Evolutionary conservation across 805 yeast species (phyloP), one percentile per base, ranked within the genome.

Genomic region (Schwanniomyces occidentalis): DNA sequence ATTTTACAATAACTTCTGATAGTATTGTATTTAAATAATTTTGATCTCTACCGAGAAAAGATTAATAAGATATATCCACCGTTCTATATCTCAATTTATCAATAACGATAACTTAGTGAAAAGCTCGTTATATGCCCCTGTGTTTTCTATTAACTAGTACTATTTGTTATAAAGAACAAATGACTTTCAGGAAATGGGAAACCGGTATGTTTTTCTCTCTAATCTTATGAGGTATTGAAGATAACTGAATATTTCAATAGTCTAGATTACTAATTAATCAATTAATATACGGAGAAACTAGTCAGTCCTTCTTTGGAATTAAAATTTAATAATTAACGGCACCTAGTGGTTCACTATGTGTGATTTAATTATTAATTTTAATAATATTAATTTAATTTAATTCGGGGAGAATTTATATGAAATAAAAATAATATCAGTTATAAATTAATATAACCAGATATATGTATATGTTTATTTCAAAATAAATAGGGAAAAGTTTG

Each of bases 81-180:
- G n/a, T n/a, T n/a, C n/a, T n/a, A n/a, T n/a, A n/a, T n/a, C n/a
- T n/a, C n/a, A n/a, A n/a, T n/a, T n/a, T n/a, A n/a, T 17, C 17
- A 10, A 37, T 36, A 48, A 52, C 65, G 65, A 61, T 34, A 46
- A 61, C 69, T 63, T 63, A 63, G 48, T 56, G 53, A 63, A 63
- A 63, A 63, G 69, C 61, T 63, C 69, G 66, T 38, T 45, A n/a
- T n/a, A n/a, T n/a, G n/a, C n/a, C n/a, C n/a, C n/a, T n/a, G n/a
- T n/a, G n/a, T n/a, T n/a, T n/a, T n/a, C n/a, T n/a, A n/a, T n/a
- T n/a, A n/a, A n/a, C n/a, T n/a, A n/a, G n/a, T n/a, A n/a, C n/a
- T n/a, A n/a, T n/a, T n/a, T n/a, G n/a, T n/a, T n/a, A n/a, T n/a
- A n/a, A n/a, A n/a, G n/a, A n/a, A n/a, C n/a, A n/a, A n/a, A n/a